Evolutionary conservation across 805 yeast species (phyloP), one percentile per base, ranked within the genome.

Genomic region (Starmerella kuoi): DNA sequence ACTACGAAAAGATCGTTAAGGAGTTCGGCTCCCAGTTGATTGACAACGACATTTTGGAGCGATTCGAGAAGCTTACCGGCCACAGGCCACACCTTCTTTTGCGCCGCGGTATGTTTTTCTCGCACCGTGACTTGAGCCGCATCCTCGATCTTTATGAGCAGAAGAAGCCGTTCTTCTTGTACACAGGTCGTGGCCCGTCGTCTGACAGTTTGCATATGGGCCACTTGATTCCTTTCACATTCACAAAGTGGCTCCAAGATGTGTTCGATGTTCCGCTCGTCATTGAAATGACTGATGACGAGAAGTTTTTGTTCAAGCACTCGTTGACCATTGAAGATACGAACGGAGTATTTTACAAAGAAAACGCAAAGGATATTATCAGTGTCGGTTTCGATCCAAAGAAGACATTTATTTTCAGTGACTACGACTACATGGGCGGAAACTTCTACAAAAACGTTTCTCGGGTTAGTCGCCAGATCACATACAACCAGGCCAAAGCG

Each of bases 121-220:
- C 88, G 26, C 95, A 87, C 62, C 73, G 98, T 28, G 70, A 66
- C 42, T 48, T 66, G 38, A 63, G 59, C 55, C 73, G 66, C 55
- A 91, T 88, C 56, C 70, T 88, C 57, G 94, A 83, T 59, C 63
- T 86, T 53, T 85, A 91, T 61, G 97, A 91, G 65, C 83, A 81
- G 58, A 95, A 95, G 18, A 85, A 91, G 64, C 94, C 87, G 24
- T 91, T 91, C 63, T 91, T 88, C 67, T 66, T 91, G 48, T 91
- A 91, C 61, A 91, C 98, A 14, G 98, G 98, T 31, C 75, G 98
- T 61, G 98, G 98, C 4, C 97, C 98, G 28, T 82, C 94, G 1
- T 76, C 87, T 32, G 95, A 80, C 54, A 79, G 91, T 18, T 79
- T 91, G 83, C 98, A 91, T 61, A 69, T 91, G 66, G 98, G 98